Percentiles rank a stretch among this genome's conserved stretches.
Evolutionary conservation across 495 filamentous ascomycete species (phyloP).

Genomic region (Podospora bellae-mahoneyi): DNA sequence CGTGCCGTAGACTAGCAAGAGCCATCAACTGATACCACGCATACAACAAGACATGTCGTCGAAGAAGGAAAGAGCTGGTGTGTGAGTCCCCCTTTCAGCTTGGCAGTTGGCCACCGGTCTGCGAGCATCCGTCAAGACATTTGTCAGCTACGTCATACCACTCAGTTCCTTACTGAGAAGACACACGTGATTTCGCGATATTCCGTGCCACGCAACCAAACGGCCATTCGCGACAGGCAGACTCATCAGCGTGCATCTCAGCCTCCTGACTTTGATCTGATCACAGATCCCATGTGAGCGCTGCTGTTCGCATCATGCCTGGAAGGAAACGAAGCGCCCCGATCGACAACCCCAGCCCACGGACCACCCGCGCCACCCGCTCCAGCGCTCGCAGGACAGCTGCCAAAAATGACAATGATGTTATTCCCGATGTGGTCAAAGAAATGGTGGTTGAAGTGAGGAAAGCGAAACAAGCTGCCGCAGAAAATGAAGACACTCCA

Average conservation of each 20-base stretch:
- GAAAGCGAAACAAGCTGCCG: background rate
- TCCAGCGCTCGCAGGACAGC: background rate
- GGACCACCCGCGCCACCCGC: background rate
- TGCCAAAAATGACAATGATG: slow-evolving; percentile 2
- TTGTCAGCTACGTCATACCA: background rate
- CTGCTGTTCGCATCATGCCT: background rate
- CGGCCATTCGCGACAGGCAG: background rate
- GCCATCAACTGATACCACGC: background rate
- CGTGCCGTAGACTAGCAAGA: background rate
- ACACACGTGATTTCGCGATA: slow-evolving; percentile 7
- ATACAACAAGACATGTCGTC: background rate
- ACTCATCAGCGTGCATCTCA: background rate
- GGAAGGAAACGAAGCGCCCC: slow-evolving; percentile 8
- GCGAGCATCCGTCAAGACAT: background rate
- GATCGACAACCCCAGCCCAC: slow-evolving; percentile 1
- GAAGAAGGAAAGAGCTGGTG: background rate
- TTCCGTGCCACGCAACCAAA: background rate
- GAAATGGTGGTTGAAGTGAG: slow-evolving; percentile 19
- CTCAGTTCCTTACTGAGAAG: background rate
- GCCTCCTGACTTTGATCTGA: background rate
- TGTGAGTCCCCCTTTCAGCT: background rate
- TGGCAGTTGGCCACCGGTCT: background rate
- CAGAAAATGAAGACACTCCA: background rate
- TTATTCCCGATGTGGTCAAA: slow-evolving; percentile 15
- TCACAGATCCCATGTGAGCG: background rate